Evolutionary conservation across 2,329 filamentous ascomycete genomes (phyloP).

Genomic region (Colletotrichum sp.): DNA sequence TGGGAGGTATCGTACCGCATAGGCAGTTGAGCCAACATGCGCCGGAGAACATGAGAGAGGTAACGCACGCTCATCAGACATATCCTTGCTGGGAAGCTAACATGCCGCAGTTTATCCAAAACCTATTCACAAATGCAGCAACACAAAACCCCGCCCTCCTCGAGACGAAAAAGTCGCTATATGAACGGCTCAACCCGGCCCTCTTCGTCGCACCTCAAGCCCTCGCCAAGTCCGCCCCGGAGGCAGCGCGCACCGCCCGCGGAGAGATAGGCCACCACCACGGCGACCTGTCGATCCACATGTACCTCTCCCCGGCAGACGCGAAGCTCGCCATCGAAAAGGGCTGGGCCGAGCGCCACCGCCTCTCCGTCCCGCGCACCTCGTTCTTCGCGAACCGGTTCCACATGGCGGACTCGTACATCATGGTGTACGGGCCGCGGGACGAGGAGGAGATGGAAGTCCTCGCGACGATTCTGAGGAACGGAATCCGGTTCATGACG

Average conservation of each 20-base stretch:
- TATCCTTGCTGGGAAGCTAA: not conserved
- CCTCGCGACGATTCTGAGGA: not conserved
- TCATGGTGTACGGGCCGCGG: slow-evolving; percentile 46
- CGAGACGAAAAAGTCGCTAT: slow-evolving; percentile 27
- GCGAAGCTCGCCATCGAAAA: slow-evolving; percentile 36
- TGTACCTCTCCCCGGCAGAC: slow-evolving; percentile 41
- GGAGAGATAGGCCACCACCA: slow-evolving; percentile 45
- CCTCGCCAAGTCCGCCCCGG: not conserved
- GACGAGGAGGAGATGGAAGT: slow-evolving; percentile 37
- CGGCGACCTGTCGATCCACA: slow-evolving; percentile 42
- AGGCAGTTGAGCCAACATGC: slow-evolving; percentile 16
- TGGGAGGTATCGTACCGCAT: slow-evolving; percentile 17
- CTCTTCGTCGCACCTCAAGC: slow-evolving; percentile 26
- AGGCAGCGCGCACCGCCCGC: not conserved
- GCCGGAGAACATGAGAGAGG: slow-evolving; percentile 11
- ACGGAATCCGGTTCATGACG: slow-evolving; percentile 8
- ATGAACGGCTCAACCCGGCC: slow-evolving; percentile 36
- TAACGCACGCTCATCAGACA: not conserved
- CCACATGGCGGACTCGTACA: slow-evolving; percentile 34
- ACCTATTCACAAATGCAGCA: slow-evolving; percentile 20
- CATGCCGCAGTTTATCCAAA: not conserved
- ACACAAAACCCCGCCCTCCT: slow-evolving; percentile 32
- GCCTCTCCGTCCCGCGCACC: slow-evolving; percentile 31
- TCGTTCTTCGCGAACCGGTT: not conserved
- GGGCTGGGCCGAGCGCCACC: slow-evolving; percentile 47